phyloP scores from a whole-genome alignment of 768 basidiomycete genomes.

The Rhizopogon salebrosus region DNA sequence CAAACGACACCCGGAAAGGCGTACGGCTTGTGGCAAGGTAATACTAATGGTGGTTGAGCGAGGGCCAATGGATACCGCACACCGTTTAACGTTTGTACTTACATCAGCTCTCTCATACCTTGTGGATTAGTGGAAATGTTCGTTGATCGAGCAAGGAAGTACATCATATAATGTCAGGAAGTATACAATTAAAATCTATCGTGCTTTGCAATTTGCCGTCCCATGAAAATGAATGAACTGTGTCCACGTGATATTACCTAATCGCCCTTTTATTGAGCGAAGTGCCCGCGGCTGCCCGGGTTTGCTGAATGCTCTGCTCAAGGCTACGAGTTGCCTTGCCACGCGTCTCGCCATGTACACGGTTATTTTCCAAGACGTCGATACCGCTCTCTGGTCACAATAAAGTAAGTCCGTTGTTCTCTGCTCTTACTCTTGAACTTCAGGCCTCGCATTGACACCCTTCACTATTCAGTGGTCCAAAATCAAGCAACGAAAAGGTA shows the following conservation, averaged over 20 bases:
- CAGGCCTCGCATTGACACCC: not conserved
- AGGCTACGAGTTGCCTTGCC: not conserved
- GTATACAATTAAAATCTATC: conserved; percentile 8
- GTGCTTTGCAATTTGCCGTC: not conserved
- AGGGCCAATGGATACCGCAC: conserved; percentile 14
- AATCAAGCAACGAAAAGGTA: conserved; percentile 67
- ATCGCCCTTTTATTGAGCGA: no score
- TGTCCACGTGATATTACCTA: no score
- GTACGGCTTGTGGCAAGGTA: conserved; percentile 88
- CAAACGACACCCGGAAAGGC: conserved; percentile 92
- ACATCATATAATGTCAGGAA: conserved; percentile 14
- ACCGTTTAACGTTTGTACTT: not conserved
- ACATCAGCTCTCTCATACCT: conserved; percentile 5
- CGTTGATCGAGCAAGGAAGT: conserved; percentile 15
- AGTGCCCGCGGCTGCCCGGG: no score
- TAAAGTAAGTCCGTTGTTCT: conserved; percentile 27
- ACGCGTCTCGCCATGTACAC: not conserved
- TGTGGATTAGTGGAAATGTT: conserved; percentile 11
- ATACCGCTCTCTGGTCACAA: conserved; percentile 32
- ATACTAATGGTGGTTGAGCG: conserved; percentile 37
- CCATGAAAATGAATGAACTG: no score
- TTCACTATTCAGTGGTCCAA: conserved; percentile 58
- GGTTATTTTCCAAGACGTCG: conserved; percentile 16
- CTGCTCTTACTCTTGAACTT: not conserved
- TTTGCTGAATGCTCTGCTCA: not conserved